A percentile compares a stretch with the other conserved stretches of the same genome.
Evolutionary conservation across 208 protist species (phyloP).

Genomic region (Leishmania arabica): DNA sequence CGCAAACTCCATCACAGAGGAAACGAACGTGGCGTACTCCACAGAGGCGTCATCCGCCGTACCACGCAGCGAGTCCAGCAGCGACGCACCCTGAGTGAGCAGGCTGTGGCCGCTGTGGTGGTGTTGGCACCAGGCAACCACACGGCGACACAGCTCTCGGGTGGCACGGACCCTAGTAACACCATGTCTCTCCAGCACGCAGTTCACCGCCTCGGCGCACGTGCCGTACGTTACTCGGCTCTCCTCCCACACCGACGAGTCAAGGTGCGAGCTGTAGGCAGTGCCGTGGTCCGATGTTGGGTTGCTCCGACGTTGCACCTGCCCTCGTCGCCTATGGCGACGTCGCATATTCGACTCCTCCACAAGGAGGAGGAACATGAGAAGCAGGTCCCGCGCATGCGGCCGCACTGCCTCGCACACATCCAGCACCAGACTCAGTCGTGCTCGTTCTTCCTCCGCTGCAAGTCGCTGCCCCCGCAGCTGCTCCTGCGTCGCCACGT

Average conservation of each 20-base stretch:
- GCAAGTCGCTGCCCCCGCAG: conserved; percentile 16
- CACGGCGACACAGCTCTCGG: conserved; percentile 32
- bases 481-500: conserved; percentile 18
- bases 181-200: conserved; percentile 53
- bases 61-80: conserved; percentile 1
- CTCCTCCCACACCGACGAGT: conserved; percentile 10
- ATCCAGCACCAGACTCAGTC: conserved; percentile 35
- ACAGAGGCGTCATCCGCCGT: conserved; percentile 13
- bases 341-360: conserved; percentile 31
- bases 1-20: conserved; percentile 29
- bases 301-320: background rate
- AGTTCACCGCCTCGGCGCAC: conserved; percentile 66
- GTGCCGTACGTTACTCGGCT: conserved; percentile 30
- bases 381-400: conserved; percentile 50
- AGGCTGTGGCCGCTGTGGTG: background rate
- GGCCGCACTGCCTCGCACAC: conserved; percentile 55
- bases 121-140: conserved; percentile 20
- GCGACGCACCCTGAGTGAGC: background rate
- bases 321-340: background rate
- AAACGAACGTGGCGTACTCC: conserved; percentile 41
- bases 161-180: conserved; percentile 37
- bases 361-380: conserved; percentile 42
- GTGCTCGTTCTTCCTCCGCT: conserved; percentile 29
- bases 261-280: background rate
- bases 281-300: background rate